A percentile compares a stretch with the other conserved stretches of the same genome.
Conservation (phyloP, 192 early-diverging fungal genomes). For the Spizellomyces sp. region DNA sequence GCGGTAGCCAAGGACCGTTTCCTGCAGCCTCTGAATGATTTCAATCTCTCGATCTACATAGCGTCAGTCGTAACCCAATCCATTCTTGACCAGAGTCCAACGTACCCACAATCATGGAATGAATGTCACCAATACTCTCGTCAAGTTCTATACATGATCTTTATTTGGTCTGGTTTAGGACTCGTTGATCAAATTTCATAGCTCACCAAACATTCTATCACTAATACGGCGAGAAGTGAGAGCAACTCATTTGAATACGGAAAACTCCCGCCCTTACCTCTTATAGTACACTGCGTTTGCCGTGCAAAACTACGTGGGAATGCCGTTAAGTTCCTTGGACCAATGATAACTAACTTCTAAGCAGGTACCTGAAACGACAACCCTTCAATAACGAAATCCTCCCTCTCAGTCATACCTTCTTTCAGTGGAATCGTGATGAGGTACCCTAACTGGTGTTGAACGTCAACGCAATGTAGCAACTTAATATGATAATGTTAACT, state of each 20-base stretch:
- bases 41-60: slow-evolving; percentile 79
- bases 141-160: slow-evolving; percentile 64
- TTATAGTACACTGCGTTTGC: slow-evolving; percentile 72
- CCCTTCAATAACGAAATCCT: slow-evolving; percentile 50
- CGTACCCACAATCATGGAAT: slow-evolving; percentile 68
- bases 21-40: slow-evolving; percentile 72
- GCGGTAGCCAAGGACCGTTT: slow-evolving; percentile 48
- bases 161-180: background rate
- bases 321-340: background rate
- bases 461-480: background rate
- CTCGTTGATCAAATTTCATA: background rate
- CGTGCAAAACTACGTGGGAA: slow-evolving; percentile 63
- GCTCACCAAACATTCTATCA: slow-evolving; percentile 31
- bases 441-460: slow-evolving; percentile 65
- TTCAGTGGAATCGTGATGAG: slow-evolving; percentile 69
- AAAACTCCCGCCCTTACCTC: slow-evolving; percentile 56
- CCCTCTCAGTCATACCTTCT: slow-evolving; percentile 45
- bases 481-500: background rate
- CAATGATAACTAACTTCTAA: background rate
- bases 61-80: slow-evolving; percentile 28
- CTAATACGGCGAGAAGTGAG: background rate
- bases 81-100: background rate
- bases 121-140: slow-evolving; percentile 79
- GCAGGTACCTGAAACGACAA: slow-evolving; percentile 58
- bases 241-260: background rate